Evolutionary conservation across 2,329 filamentous ascomycete species (phyloP).

Genomic region (Sporothrix schenckii): DNA sequence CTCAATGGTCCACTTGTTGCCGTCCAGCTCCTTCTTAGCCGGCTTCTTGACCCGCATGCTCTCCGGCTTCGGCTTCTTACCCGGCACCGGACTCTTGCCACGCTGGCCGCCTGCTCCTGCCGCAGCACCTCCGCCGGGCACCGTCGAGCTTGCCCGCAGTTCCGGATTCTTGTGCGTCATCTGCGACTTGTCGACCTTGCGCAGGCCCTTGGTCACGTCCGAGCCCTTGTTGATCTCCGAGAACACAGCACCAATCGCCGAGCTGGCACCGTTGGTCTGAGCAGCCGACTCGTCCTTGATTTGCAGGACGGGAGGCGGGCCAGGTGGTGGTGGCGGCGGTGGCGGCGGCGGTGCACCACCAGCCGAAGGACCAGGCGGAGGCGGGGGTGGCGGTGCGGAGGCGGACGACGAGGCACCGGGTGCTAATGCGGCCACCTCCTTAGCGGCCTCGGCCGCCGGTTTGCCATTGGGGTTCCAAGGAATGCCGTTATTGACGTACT

Average conservation of each 20-base stretch:
- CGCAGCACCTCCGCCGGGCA: slow-evolving; percentile 55
- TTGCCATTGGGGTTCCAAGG: slow-evolving; percentile 82
- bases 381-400: slow-evolving; percentile 48
- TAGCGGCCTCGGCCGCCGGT: slow-evolving; percentile 67
- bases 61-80: slow-evolving; percentile 83
- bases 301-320: slow-evolving; percentile 68
- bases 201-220: slow-evolving; percentile 81
- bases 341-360: slow-evolving; percentile 60
- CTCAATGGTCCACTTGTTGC: slow-evolving; percentile 95
- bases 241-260: slow-evolving; percentile 85
- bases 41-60: slow-evolving; percentile 84
- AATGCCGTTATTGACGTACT: slow-evolving; percentile 76
- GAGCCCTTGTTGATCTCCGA: slow-evolving; percentile 87
- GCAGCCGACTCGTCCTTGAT: slow-evolving; percentile 55
- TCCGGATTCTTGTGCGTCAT: slow-evolving; percentile 99
- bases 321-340: slow-evolving; percentile 71
- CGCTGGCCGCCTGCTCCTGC: slow-evolving; percentile 50
- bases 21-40: slow-evolving; percentile 74
- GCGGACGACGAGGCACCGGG: slow-evolving; percentile 44
- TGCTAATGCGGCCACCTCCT: slow-evolving; percentile 57
- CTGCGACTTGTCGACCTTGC: slow-evolving; percentile 91
- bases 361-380: slow-evolving; percentile 56
- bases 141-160: slow-evolving; percentile 72
- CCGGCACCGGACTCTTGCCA: slow-evolving; percentile 83
- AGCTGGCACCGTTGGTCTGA: slow-evolving; percentile 48